These are phyloP conservation scores for Zalaria obscura DNA, from an alignment of 2,329 filamentous ascomycete species.

Conservation along the genomic window DNA sequence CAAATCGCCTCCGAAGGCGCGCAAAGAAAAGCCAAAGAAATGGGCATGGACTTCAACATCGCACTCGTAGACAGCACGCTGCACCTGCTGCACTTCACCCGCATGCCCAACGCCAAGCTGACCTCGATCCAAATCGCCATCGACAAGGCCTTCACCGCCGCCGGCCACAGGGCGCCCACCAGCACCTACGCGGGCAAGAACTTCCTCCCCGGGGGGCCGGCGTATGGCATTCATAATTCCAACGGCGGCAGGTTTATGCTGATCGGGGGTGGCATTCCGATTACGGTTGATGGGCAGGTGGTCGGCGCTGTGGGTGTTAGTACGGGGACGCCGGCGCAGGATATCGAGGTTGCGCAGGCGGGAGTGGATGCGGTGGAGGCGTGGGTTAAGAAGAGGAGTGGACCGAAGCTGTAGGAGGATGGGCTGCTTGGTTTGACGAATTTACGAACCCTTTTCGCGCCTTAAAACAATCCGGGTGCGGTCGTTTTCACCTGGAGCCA, in stretches of 20 bases:
- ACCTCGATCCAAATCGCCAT: conserved; percentile 50
- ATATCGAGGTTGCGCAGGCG: conserved; percentile 37
- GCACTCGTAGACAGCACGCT: conserved; percentile 31
- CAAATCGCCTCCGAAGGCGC: conserved; percentile 18
- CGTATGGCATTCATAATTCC: conserved; percentile 36
- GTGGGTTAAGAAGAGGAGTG: conserved; percentile 18
- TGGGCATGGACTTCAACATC: conserved; percentile 33
- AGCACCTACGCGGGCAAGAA: conserved; percentile 35
- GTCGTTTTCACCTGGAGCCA: too few relatives aligned
- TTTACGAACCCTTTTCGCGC: too few relatives aligned
- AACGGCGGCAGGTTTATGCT: conserved; percentile 40
- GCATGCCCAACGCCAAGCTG: conserved; percentile 34
- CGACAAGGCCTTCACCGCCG: conserved; percentile 45
- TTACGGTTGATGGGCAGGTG: conserved; percentile 33
- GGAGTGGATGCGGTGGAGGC: conserved; percentile 35
- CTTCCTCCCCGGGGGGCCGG: conserved; percentile 38
- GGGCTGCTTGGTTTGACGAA: neutral
- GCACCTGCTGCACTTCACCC: conserved; percentile 32
- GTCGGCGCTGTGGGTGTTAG: conserved; percentile 41
- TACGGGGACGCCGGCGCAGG: conserved; percentile 40
- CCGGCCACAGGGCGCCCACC: conserved; percentile 38
- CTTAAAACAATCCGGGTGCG: too few relatives aligned
- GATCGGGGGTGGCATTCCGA: conserved; percentile 39
- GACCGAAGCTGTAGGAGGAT: conserved; percentile 20
- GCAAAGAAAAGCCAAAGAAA: conserved; percentile 19